Evolutionary conservation across 2,329 filamentous ascomycete genomes (phyloP).

Genomic region (Fusarium globosum): DNA sequence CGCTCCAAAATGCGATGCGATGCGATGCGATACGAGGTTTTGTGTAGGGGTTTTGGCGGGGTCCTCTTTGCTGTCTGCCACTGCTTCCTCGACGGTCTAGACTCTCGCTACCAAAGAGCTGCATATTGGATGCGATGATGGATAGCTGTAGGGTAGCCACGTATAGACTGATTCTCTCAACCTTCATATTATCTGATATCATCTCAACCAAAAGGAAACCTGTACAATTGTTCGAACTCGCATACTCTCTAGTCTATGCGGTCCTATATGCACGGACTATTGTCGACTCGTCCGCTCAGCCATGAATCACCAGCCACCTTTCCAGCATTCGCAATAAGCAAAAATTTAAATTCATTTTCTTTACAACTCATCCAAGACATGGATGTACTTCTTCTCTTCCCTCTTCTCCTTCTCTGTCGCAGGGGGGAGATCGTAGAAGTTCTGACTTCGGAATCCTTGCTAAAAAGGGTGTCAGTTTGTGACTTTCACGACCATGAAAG

Average conservation of each 20-base stretch:
- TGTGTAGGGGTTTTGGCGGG: constrained; percentile 31
- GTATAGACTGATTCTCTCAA: not conserved
- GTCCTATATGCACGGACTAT: constrained; percentile 48
- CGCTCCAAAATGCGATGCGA: not conserved
- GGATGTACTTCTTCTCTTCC: constrained; percentile 96
- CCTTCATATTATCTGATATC: constrained; percentile 1
- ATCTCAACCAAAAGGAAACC: constrained; percentile 42
- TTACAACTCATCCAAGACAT: constrained; percentile 90
- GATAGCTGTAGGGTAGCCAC: constrained; percentile 30
- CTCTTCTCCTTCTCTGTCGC: constrained; percentile 93
- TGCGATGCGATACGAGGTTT: constrained; percentile 15
- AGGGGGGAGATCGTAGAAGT: constrained; percentile 93
- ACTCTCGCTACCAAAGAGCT: not conserved
- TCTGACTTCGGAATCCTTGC: constrained; percentile 90
- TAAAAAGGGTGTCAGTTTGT: constrained; percentile 50
- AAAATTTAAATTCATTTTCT: constrained; percentile 30
- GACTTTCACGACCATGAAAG: not conserved
- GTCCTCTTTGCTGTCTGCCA: constrained; percentile 7
- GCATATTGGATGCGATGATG: not conserved
- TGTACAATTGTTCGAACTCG: constrained; percentile 47
- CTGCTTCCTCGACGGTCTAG: constrained; percentile 9
- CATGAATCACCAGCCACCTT: constrained; percentile 17
- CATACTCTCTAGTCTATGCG: constrained; percentile 47
- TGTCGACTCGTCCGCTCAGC: constrained; percentile 36
- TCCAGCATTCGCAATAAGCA: constrained; percentile 30